Base-by-base conservation (phyloP, 495 filamentous ascomycete genomes). In the Daldinia loculata region DNA sequence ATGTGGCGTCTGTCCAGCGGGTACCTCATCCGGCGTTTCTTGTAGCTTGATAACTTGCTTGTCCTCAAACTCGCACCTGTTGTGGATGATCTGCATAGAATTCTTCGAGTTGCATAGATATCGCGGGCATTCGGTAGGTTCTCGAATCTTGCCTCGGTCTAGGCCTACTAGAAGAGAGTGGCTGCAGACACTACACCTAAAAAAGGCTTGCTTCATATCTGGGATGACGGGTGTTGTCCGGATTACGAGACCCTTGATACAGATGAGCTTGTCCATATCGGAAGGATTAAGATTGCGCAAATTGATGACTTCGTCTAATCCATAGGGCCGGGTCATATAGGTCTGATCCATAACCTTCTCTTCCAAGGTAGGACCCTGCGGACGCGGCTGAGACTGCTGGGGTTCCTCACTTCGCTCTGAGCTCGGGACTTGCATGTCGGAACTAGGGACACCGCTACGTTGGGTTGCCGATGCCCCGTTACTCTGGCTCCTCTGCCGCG, bases 41-140 rank as follows among this genome's bases (percentile, higher is more conserved):
- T 99, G 95, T 32, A 99, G 85, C 80, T 98, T 98, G 84, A 99
- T 97, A 63, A 98, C 93, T 74, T 99, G 95, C 81, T 98, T 99
- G 76, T 99, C 95, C 55, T 93, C 89, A 77, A 99, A 99, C 14
- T 86, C 85, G 70, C 93, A 98, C 60, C 95, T 92, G 79, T 99
- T 98, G 84, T 99, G 95, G 12, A 98, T 84, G 66, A 99, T 94
- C 76, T 98, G 93, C 96, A 99, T 98, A 26, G 93, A 95, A 77
- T 99, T 98, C 67, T 89, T 89, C 50, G 90, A 88, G 50, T 89
- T 86, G 81, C 95, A 99, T 50, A 90, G 87, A n/a, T 86, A 83
- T 19, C 96, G 90, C 9, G 95, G 94, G 74, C 95, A 99, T 70
- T 88, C 83, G 4, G 94, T 97, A 6, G 95, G 95, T 78, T 99